Base-by-base conservation (phyloP, 1,284 basidiomycete genomes). In the Naganishia sp. region DNA sequence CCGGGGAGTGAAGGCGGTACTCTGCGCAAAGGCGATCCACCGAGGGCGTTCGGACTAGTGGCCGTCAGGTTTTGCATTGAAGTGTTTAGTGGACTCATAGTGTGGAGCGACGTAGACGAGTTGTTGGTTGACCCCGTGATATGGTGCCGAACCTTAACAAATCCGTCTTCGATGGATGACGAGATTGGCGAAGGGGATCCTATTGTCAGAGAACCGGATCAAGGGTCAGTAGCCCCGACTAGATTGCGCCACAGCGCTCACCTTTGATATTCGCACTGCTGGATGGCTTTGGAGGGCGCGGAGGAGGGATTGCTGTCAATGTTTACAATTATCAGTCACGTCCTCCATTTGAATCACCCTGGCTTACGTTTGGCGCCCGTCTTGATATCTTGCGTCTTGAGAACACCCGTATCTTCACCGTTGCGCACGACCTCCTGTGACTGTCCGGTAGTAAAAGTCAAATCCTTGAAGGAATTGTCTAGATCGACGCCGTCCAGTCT, bases 111-210 rank as follows among this genome's bases (percentile, higher is more conserved):
- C 6, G 59, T 61, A 10, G 59, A 61, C 5, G 59, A 61, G 39
- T 36, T 50, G 48, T 61, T 61, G 16, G 59, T 61, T 3, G 59
- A 61, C 16, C 59, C 59, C 36, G 59, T 61, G 36, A 42, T n/a
- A 18, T 61, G 59, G 36, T 61, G 48, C 16, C 59, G 59, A 23
- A 64, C 55, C 39, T 55, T 63, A 43, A 69, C 59, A 42, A 63
- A 69, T 15, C 60, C 68, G 49, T 69, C 68, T 46, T 65, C 60
- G 15, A 55, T 44, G 3, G 65, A 65, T 2, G 65, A 65, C 9
- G 55, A 63, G 6, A 61, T 64, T 1, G 68, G 63, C 36, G 68
- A 69, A 2, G 60, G 50, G 18, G 68, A 67, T 9, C 54, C 45
- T 60, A 44, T 11, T 31, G 11, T 28, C 28, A 28, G 28, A 28